Evolutionary conservation across 805 yeast species (phyloP).

Genomic region (Barnettozyma californica): DNA sequence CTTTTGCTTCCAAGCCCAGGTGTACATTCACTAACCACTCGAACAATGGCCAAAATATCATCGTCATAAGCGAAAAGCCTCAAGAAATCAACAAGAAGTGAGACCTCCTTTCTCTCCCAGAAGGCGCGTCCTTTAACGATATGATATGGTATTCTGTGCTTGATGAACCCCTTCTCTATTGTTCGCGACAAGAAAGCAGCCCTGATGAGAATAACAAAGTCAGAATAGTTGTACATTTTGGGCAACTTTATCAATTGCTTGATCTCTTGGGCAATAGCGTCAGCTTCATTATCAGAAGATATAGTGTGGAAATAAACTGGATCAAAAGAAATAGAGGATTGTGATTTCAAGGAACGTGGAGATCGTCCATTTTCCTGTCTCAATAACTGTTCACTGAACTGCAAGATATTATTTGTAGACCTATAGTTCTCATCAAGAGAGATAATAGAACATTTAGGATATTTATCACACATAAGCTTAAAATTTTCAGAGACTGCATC

Average conservation of each 20-base stretch:
- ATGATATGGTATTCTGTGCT: constrained; percentile 53
- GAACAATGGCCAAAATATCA: constrained; percentile 55
- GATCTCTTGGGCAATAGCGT: constrained; percentile 52
- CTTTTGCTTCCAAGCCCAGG: constrained; percentile 59
- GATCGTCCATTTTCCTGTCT: constrained; percentile 48
- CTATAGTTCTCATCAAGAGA: constrained; percentile 70
- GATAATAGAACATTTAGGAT: constrained; percentile 33
- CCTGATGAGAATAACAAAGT: constrained; percentile 69
- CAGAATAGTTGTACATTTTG: constrained; percentile 42
- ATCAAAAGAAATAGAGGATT: constrained; percentile 35
- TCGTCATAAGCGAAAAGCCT: constrained; percentile 52
- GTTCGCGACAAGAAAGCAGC: constrained; percentile 54
- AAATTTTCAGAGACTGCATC: constrained; percentile 73
- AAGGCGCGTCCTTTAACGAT: constrained; percentile 72
- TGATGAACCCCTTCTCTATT: constrained; percentile 59
- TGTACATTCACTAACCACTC: constrained; percentile 47
- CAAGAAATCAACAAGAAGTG: constrained; percentile 55
- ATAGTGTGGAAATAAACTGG: constrained; percentile 41
- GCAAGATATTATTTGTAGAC: constrained; percentile 63
- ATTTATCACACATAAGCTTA: constrained; percentile 41
- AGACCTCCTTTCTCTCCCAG: constrained; percentile 73
- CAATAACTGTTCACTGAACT: constrained; percentile 61
- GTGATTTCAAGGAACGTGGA: constrained; percentile 42
- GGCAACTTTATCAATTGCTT: constrained; percentile 41
- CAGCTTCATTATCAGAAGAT: constrained; percentile 49